These are phyloP conservation scores for Chamaecrista fasciculata DNA, from an alignment of 306 rosid genomes.

Conservation along the genomic window DNA sequence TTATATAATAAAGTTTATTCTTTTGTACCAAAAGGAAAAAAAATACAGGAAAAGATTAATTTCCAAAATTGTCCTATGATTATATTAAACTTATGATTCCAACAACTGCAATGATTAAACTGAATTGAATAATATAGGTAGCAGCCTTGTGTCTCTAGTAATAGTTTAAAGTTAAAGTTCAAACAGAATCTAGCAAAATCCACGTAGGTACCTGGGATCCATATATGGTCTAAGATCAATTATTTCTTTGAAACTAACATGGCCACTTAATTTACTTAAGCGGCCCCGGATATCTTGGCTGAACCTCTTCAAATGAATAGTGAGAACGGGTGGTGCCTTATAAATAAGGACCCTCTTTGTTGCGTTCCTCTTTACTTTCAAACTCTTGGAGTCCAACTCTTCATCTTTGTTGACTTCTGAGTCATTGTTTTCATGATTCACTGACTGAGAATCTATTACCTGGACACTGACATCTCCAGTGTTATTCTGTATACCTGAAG, in stretches of 20 bases:
- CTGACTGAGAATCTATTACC: slow-evolving; percentile 28
- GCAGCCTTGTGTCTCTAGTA: not conserved
- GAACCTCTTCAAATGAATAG: slow-evolving; percentile 91
- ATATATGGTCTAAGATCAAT: slow-evolving; percentile 82
- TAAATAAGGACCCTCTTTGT: slow-evolving; percentile 73
- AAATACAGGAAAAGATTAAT: not conserved
- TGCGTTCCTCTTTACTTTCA: slow-evolving; percentile 84
- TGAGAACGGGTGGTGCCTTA: slow-evolving; percentile 77
- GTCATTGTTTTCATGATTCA: slow-evolving; percentile 27
- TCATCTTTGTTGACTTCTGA: slow-evolving; percentile 38
- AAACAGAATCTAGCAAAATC: slow-evolving; percentile 24
- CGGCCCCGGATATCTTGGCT: slow-evolving; percentile 95
- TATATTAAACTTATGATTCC: not conserved
- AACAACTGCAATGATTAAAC: not conserved
- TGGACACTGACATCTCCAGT: slow-evolving; percentile 26
- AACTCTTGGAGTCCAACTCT: slow-evolving; percentile 43
- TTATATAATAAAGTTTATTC: not conserved
- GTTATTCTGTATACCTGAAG: slow-evolving; percentile 26
- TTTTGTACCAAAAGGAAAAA: not conserved
- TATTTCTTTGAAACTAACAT: slow-evolving; percentile 68
- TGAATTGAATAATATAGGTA: not conserved
- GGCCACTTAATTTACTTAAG: slow-evolving; percentile 85
- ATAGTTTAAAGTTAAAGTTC: not conserved
- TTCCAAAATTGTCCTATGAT: not conserved
- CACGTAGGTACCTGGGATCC: slow-evolving; percentile 66